phyloP scores from a whole-genome alignment of 306 rosid species.

The Dryas alaskensis region DNA sequence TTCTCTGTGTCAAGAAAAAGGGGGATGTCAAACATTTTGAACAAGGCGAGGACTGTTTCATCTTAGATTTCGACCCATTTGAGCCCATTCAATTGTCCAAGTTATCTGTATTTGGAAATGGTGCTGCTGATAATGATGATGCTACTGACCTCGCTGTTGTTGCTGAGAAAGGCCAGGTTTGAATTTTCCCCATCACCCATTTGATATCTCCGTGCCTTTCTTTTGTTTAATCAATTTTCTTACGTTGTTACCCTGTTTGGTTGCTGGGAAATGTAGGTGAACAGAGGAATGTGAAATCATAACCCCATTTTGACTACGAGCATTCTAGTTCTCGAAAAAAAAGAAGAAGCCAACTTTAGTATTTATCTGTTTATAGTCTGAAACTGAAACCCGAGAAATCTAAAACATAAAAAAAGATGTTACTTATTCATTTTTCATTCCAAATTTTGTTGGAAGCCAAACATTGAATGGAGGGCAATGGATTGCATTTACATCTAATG shows the following conservation, averaged over 20 bases:
- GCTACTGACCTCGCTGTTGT: slow-evolving; percentile 36
- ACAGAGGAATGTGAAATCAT: neutral
- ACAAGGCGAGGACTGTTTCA: slow-evolving; percentile 65
- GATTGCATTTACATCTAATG: neutral
- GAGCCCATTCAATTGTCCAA: slow-evolving; percentile 22
- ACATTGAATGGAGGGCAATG: no score
- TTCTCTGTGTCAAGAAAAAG: slow-evolving; percentile 39
- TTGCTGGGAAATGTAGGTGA: slow-evolving; percentile 1
- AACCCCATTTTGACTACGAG: no score
- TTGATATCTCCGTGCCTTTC: neutral
- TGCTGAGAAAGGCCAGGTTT: slow-evolving; percentile 68
- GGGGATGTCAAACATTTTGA: slow-evolving; percentile 48
- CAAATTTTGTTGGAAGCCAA: no score
- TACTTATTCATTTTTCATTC: no score
- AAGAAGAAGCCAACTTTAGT: no score
- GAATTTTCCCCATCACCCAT: neutral
- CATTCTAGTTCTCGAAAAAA: no score
- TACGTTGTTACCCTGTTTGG: slow-evolving; percentile 7
- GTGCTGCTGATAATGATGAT: neutral
- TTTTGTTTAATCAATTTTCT: neutral
- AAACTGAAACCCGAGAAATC: no score
- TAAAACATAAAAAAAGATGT: no score
- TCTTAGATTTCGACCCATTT: slow-evolving; percentile 56
- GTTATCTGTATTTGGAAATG: slow-evolving; percentile 8
- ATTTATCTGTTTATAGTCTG: no score